Conservation (phyloP, 2,329 filamentous ascomycete species). For the Fusarium globosum region DNA sequence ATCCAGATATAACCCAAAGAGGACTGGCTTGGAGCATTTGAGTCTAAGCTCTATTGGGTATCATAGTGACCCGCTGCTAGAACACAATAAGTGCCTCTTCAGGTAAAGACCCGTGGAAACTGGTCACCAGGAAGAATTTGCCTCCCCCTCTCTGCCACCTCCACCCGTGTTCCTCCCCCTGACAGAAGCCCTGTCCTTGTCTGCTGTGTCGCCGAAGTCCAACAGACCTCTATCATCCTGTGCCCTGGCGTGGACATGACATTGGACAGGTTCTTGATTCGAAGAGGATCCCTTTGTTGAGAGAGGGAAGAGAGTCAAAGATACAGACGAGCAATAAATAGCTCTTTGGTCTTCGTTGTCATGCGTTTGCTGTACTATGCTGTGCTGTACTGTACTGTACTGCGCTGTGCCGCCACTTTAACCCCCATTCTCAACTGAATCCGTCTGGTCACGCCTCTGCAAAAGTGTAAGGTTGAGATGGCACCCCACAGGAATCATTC, state of each 20-base stretch:
- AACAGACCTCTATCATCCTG: slow-evolving; percentile 9
- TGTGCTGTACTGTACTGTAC: neutral
- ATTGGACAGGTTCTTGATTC: slow-evolving; percentile 27
- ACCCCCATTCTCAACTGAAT: slow-evolving; percentile 21
- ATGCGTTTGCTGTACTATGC: neutral
- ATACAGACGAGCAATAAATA: slow-evolving; percentile 23
- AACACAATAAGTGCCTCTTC: slow-evolving; percentile 43
- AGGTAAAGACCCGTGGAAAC: slow-evolving; percentile 37
- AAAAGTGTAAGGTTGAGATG: slow-evolving; percentile 11
- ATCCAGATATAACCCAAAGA: slow-evolving; percentile 8
- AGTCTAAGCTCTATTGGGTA: slow-evolving; percentile 25
- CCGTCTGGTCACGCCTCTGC: slow-evolving; percentile 21
- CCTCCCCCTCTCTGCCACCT: slow-evolving; percentile 45
- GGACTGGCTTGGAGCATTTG: neutral
- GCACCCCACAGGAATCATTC: slow-evolving; percentile 29
- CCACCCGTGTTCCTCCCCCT: slow-evolving; percentile 44
- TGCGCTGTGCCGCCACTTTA: slow-evolving; percentile 7
- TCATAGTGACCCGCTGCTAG: slow-evolving; percentile 17
- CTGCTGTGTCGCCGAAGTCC: slow-evolving; percentile 35
- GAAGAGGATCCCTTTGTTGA: slow-evolving; percentile 1
- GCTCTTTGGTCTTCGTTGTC: neutral
- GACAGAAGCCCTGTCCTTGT: slow-evolving; percentile 43
- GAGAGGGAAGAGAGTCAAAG: slow-evolving; percentile 11
- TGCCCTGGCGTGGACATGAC: slow-evolving; percentile 15
- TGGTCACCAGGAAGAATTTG: slow-evolving; percentile 46